Percentiles rank a stretch among this genome's conserved stretches.
Conservation (phyloP, 1,284 basidiomycete species). For the Marasmius fiardii region DNA sequence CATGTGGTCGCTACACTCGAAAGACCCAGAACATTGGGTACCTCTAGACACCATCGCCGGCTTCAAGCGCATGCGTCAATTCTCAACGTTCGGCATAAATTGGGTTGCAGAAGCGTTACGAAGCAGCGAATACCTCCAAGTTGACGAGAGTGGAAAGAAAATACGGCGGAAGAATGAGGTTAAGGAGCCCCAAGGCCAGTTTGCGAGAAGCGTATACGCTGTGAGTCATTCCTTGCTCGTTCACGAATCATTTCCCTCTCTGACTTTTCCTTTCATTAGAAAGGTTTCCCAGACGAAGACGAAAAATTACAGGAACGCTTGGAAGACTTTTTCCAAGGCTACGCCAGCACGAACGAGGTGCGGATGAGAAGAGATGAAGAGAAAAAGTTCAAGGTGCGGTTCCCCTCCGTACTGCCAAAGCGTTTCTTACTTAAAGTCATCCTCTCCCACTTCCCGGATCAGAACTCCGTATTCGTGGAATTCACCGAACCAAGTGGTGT, state of each 20-base stretch:
- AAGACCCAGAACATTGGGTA: conserved; percentile 86
- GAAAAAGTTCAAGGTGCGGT: conserved; percentile 79
- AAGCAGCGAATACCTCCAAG: conserved; percentile 67
- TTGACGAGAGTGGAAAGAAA: conserved; percentile 72
- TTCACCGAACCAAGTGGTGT: conserved; percentile 75
- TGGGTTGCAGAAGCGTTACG: conserved; percentile 70
- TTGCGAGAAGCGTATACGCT: conserved; percentile 81
- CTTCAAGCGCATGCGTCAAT: conserved; percentile 95
- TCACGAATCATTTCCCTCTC: conserved; percentile 1
- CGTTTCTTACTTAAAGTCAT: no score
- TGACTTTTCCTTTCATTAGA: conserved; percentile 43
- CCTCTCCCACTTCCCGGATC: no score
- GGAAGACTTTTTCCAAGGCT: conserved; percentile 82
- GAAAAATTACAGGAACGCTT: conserved; percentile 72
- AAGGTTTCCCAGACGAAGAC: conserved; percentile 85
- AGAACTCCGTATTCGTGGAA: conserved; percentile 94
- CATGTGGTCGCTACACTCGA: conserved; percentile 88
- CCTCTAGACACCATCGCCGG: conserved; percentile 85
- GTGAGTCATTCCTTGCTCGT: conserved; percentile 51
- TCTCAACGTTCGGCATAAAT: conserved; percentile 49
- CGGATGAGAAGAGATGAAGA: conserved; percentile 80
- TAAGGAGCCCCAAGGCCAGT: conserved; percentile 70
- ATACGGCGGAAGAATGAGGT: conserved; percentile 74
- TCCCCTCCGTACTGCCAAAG: neutral
- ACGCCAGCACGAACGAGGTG: conserved; percentile 82